Percentiles rank a stretch among this genome's conserved stretches.
Conservation (phyloP, 177 flowering plant genomes). For the Vitis hybrid region DNA sequence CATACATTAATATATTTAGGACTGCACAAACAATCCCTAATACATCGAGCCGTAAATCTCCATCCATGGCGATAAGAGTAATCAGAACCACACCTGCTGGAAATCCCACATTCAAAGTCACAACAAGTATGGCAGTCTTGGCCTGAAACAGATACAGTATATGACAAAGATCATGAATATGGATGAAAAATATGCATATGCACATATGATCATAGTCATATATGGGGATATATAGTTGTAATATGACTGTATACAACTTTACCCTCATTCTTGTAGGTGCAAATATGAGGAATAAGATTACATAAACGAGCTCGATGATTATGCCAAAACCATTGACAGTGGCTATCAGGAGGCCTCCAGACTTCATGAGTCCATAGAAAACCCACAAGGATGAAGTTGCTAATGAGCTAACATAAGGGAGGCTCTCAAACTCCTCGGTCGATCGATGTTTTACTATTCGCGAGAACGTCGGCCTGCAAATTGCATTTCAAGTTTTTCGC, state of each 20-base stretch:
- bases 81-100: constrained; percentile 9
- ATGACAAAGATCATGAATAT: background rate
- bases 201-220: too few relatives aligned
- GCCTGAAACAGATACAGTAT: background rate
- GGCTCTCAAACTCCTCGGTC: constrained; percentile 64
- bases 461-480: constrained; percentile 23
- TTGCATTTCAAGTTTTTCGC: too few relatives aligned
- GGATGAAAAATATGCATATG: background rate
- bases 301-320: constrained; percentile 29
- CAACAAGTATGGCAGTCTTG: constrained; percentile 10
- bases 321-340: constrained; percentile 59
- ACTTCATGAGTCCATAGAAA: constrained; percentile 51
- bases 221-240: too few relatives aligned
- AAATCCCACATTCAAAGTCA: constrained; percentile 15
- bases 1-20: constrained; percentile 16
- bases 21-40: constrained; percentile 15
- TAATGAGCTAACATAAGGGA: constrained; percentile 55
- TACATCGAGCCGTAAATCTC: constrained; percentile 12
- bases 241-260: background rate
- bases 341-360: constrained; percentile 45
- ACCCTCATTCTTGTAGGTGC: constrained; percentile 49
- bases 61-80: constrained; percentile 1
- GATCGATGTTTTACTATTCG: constrained; percentile 45
- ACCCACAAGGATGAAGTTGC: constrained; percentile 49
- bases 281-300: constrained; percentile 41